Evolutionary conservation across 163 green algal species (phyloP).

Genomic region (Volvox carteri): DNA sequence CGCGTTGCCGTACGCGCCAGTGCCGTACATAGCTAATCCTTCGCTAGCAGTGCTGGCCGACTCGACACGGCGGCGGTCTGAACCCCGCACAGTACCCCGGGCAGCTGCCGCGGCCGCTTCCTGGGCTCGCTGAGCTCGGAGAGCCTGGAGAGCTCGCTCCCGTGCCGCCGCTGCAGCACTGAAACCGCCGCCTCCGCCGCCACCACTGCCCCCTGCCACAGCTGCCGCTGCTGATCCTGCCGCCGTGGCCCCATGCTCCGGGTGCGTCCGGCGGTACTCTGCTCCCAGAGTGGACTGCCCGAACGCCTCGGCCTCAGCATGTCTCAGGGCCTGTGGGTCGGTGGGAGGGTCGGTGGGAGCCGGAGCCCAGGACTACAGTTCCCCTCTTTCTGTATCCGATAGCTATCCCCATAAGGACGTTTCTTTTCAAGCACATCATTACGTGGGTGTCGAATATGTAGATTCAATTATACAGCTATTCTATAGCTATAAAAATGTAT

Average conservation of each 20-base stretch:
- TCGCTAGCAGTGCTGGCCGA: not conserved
- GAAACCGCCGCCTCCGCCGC: not conserved
- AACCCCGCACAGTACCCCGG: not conserved
- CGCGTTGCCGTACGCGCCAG: not conserved
- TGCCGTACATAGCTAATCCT: not conserved
- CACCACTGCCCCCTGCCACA: not conserved
- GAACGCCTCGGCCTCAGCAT: not conserved
- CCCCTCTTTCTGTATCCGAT: too few species aligned
- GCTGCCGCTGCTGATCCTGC: not conserved
- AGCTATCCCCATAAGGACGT: too few species aligned
- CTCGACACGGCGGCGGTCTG: not conserved
- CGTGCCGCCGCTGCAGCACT: not conserved
- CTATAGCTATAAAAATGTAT: not conserved
- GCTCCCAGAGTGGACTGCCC: constrained; percentile 8
- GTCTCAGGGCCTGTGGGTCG: not conserved
- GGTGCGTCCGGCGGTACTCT: not conserved
- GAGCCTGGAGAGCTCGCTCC: constrained; percentile 33
- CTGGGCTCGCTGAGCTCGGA: constrained; percentile 3
- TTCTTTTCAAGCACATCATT: not conserved
- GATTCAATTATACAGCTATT: not conserved
- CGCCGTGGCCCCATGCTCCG: not conserved
- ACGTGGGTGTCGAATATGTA: not conserved
- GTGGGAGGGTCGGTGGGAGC: too few species aligned
- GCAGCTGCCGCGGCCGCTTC: not conserved
- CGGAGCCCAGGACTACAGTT: too few species aligned